Evolutionary conservation across 495 filamentous ascomycete species (phyloP), one percentile per base, ranked within the genome.

Genomic region (Bacidia rubella): DNA sequence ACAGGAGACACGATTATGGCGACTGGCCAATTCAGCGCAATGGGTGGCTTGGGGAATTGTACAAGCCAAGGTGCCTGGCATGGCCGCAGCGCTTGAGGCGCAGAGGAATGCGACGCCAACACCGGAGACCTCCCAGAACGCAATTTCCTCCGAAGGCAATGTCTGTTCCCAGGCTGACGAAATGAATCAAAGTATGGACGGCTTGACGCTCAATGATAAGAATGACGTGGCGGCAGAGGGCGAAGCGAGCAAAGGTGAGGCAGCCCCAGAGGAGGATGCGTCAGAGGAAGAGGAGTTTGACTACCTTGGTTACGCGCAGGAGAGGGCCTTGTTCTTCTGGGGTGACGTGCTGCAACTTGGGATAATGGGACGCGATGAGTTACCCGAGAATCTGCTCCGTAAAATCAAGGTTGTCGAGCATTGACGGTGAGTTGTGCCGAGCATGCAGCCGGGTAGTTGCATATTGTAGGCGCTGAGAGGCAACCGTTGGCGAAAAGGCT

Each of bases 31-130:
- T 64, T 85, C 82, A 19, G 90, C 87, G 1, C 82, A 88, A 63
- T 99, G 93, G 93, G 80, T 89, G 23, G 85, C 86, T 1, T 99
- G 93, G 92, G 92, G 92, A 24, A 86, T 96, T 44, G 82, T 97
- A 48, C 93, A 97, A 69, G 90, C 92, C 23, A 90, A 90, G 62
- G 72, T 87, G 4, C 76, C 84, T 0, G 87, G 78, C 3, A 68
- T 79, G 67, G 69, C 60, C 17, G 60, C 57, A 44, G 57, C 57
- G 38, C 45, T 62, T 10, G 52, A 57, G 25, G 52, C 54, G 5
- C 29, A 39, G 20, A 54, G 45, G 25, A 51, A 40, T 15, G 26
- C 27, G 9, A 51, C 50, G 17, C 50, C 57, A 10, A 51, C 39
- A 1, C 48, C 57, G 3, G 29, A 35, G 29, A 15, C 29, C 15